These are phyloP conservation scores for Podospora tetraspora DNA, from an alignment of 495 filamentous ascomycete genomes.

Conservation along the genomic window DNA sequence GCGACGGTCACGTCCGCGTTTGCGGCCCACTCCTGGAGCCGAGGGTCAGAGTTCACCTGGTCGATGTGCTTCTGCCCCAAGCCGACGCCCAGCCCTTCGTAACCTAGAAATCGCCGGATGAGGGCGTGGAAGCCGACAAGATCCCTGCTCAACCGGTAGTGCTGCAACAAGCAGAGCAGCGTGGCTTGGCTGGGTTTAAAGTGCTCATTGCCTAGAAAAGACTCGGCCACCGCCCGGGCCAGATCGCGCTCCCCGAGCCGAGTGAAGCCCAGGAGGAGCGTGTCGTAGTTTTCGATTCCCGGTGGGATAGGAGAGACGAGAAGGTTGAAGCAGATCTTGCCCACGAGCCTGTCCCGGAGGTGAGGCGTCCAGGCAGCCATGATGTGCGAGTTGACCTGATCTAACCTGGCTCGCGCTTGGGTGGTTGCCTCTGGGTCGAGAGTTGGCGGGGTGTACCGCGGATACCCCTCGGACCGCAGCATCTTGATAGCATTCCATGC, in stretches of 20 bases:
- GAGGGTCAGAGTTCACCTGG: background rate
- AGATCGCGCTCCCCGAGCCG: conserved; percentile 46
- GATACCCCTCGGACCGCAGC: conserved; percentile 32
- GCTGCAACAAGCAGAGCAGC: conserved; percentile 47
- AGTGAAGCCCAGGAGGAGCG: conserved; percentile 55
- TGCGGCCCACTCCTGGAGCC: conserved; percentile 19
- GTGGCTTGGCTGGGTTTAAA: conserved; percentile 52
- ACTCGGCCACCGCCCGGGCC: conserved; percentile 49
- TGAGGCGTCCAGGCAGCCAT: conserved; percentile 25
- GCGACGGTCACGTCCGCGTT: conserved; percentile 7
- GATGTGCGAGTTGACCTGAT: conserved; percentile 32
- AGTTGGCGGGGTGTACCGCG: conserved; percentile 28
- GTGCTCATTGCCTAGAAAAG: conserved; percentile 42
- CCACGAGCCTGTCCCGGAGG: conserved; percentile 32
- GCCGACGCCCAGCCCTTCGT: conserved; percentile 13
- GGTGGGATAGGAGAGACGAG: conserved; percentile 53
- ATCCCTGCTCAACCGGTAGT: conserved; percentile 45
- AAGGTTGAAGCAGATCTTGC: conserved; percentile 63
- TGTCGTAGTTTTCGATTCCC: conserved; percentile 60
- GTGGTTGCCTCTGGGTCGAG: conserved; percentile 13
- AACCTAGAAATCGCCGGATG: conserved; percentile 35
- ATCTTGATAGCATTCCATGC: conserved; percentile 24
- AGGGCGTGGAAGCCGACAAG: conserved; percentile 35
- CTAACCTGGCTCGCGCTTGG: conserved; percentile 24
- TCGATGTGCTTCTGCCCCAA: background rate